A percentile compares a stretch with the other conserved stretches of the same genome.
Conservation (phyloP, 345 rosid genomes). For the Rubroshorea leprosula region DNA sequence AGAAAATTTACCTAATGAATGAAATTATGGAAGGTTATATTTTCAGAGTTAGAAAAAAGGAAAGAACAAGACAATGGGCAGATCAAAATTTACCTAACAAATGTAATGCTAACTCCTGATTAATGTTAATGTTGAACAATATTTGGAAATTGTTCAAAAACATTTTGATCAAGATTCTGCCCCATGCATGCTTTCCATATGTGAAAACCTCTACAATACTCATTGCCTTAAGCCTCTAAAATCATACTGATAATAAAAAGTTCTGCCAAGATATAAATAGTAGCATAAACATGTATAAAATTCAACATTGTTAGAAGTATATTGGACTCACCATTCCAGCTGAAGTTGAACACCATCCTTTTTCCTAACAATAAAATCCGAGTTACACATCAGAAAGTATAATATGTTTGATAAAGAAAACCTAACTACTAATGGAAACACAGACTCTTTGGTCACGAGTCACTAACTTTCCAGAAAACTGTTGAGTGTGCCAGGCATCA, state of each 20-base stretch:
- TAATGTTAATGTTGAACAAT: too few species aligned
- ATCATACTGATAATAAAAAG: too few species aligned
- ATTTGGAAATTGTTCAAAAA: too few species aligned
- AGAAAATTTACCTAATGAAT: too few species aligned
- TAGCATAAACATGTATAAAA: neutral
- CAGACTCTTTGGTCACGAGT: neutral
- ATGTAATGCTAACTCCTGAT: too few species aligned
- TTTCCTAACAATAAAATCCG: conserved; percentile 34
- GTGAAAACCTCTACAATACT: too few species aligned
- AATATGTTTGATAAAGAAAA: neutral
- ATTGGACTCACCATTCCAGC: conserved; percentile 66
- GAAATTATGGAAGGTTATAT: neutral
- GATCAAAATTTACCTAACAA: too few species aligned
- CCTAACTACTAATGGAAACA: neutral
- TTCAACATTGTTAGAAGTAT: conserved; percentile 6
- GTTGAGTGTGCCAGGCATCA: conserved; percentile 69
- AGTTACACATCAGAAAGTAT: conserved; percentile 1
- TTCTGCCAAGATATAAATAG: too few species aligned
- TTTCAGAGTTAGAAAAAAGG: neutral
- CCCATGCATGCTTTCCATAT: too few species aligned
- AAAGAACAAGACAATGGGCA: neutral
- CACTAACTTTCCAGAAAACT: conserved; percentile 52
- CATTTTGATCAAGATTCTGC: too few species aligned
- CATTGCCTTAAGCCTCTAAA: too few species aligned
- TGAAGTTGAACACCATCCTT: conserved; percentile 64